Evolutionary conservation across 148 eudicot genomes (phyloP).

Genomic region (Diospyros kaki): DNA sequence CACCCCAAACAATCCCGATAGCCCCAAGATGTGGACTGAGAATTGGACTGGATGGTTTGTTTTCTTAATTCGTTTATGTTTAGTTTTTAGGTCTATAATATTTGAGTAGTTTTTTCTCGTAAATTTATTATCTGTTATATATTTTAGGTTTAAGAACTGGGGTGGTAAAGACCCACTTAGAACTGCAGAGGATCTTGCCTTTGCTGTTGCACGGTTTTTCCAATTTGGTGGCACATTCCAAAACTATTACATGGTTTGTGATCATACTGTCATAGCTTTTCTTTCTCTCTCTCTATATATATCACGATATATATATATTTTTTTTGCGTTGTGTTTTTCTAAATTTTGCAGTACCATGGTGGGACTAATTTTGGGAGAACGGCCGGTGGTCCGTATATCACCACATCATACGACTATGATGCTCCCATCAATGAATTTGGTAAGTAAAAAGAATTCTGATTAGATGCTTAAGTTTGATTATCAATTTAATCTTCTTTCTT

Average conservation of each 20-base stretch:
- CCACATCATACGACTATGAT: slow-evolving; percentile 57
- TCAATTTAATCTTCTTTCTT: too few relatives aligned
- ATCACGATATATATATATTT: too few relatives aligned
- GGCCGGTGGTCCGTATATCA: slow-evolving; percentile 70
- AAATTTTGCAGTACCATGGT: slow-evolving; percentile 55
- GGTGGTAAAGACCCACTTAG: slow-evolving; percentile 62
- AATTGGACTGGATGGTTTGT: slow-evolving; percentile 29
- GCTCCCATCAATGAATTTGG: slow-evolving; percentile 78
- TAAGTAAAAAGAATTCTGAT: not conserved
- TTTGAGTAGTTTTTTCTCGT: not conserved
- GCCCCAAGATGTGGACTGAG: slow-evolving; percentile 31
- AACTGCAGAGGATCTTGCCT: slow-evolving; percentile 81
- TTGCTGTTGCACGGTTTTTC: slow-evolving; percentile 63
- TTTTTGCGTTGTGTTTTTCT: slow-evolving; percentile 3
- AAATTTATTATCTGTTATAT: not conserved
- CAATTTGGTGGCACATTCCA: slow-evolving; percentile 65
- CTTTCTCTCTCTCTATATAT: not conserved
- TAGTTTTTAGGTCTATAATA: not conserved
- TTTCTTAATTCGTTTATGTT: not conserved
- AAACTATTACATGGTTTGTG: slow-evolving; percentile 53
- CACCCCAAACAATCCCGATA: slow-evolving; percentile 17
- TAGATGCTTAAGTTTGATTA: not conserved
- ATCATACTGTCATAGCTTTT: too few relatives aligned
- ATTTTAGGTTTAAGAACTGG: slow-evolving; percentile 66
- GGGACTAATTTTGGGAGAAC: slow-evolving; percentile 75